Evolutionary conservation across 2,329 filamentous ascomycete species (phyloP), one percentile per base, ranked within the genome.

Genomic region (Grosmannia serpens): DNA sequence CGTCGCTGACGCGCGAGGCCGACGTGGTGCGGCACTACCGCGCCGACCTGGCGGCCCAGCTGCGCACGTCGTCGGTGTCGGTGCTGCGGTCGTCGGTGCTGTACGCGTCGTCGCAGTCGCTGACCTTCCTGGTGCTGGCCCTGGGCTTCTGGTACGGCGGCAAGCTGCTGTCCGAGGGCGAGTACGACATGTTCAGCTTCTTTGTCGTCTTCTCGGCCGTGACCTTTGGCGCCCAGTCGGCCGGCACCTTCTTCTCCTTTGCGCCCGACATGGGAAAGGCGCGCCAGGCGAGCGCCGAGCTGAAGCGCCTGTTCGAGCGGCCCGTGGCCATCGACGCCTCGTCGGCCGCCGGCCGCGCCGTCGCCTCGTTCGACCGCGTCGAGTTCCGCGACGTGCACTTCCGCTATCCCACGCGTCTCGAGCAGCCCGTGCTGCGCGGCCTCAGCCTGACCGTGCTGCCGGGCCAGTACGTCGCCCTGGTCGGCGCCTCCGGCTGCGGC

Each of bases 331-430:
- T 97, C 64, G 91, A 96, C 68, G 83, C 85, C 0, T 95, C 89
- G 89, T 88, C 86, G 0, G 65, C 78, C 0, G 82, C 86, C 1
- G 91, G 91, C 20, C 79, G 82, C 22, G 74, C 72, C 2, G 65
- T 95, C 8, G 72, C 81, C 1, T 67, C 76, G 2, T 79, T 92
- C 27, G 82, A 94, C 24, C 80, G 79, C 15, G 82, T 99, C 62
- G 91, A 97, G 70, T 95, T 99, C 75, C 84, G 88, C 24, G 85
- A 95, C 64, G 91, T 97, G 2, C 90, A 96, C 70, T 97, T 96
- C 80, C 83, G 90, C 49, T 99, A 97, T 67, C 91, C 92, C 0
- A 95, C 90, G 0, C 84, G 94, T 1, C 88, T 89, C 0, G 90
- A 96, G 65, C 89, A 95, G 65, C 89, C 90, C n/a, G 90, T 97